Percentiles rank a stretch among this genome's conserved stretches.
Conservation (phyloP, 257 asterid genomes). For the Gardenia jasminoides region DNA sequence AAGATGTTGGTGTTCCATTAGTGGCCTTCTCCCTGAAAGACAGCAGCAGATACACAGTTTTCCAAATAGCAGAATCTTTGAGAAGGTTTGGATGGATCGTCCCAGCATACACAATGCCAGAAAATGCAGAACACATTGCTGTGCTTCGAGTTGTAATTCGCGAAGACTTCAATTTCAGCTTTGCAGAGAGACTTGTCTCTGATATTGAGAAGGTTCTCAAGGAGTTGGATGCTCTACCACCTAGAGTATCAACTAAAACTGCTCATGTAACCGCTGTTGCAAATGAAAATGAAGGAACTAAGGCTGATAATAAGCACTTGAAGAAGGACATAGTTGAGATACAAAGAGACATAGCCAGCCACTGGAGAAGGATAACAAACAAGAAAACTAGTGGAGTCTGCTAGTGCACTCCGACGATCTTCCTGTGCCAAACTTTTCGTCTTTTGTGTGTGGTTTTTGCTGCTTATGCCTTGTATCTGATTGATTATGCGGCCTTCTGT, state of each 20-base stretch:
- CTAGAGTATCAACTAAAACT: constrained; percentile 28
- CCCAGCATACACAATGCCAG: constrained; percentile 84
- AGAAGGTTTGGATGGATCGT: constrained; percentile 80
- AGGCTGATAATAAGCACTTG: constrained; percentile 15
- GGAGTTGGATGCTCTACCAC: constrained; percentile 52
- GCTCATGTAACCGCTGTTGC: constrained; percentile 29
- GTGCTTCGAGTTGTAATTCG: constrained; percentile 62
- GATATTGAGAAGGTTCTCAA: constrained; percentile 49
- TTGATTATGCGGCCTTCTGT: neutral
- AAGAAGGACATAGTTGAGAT: constrained; percentile 19
- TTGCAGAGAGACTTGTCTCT: constrained; percentile 59
- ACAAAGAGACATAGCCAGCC: constrained; percentile 39
- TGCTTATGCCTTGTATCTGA: neutral
- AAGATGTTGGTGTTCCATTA: constrained; percentile 68
- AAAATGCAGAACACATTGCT: constrained; percentile 58
- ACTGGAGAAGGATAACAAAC: constrained; percentile 56
- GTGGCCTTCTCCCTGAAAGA: constrained; percentile 72
- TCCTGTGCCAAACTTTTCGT: neutral
- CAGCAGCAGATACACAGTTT: constrained; percentile 52
- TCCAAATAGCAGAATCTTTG: constrained; percentile 62
- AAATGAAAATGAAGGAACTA: constrained; percentile 14
- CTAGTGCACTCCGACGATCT: constrained; percentile 17
- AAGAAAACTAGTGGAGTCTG: constrained; percentile 62
- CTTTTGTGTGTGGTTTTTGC: neutral
- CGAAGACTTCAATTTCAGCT: constrained; percentile 61